Conservation (phyloP, 176 grass and related monocot species). For the Miscanthus lutarioriparius region DNA sequence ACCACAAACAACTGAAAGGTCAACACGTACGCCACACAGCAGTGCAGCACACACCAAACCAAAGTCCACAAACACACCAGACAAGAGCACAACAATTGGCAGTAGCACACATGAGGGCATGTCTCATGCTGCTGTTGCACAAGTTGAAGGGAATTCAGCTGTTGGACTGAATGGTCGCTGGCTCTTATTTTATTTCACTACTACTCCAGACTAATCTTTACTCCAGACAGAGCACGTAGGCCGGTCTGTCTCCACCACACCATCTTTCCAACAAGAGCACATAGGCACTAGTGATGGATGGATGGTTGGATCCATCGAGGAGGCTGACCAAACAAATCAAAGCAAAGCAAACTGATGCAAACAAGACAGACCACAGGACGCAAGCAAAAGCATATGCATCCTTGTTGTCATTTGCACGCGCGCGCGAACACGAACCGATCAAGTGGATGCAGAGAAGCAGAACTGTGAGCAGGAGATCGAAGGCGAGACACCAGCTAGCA, state of each 20-base stretch:
- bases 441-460: background rate
- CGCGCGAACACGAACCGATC: background rate
- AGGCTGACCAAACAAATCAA: background rate
- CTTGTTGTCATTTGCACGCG: background rate
- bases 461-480: background rate
- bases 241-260: no score
- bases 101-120: background rate
- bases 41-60: background rate
- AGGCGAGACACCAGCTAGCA: background rate
- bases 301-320: no score
- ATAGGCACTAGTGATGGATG: background rate
- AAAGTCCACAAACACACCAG: background rate
- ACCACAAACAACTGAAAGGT: background rate
- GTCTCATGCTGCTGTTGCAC: background rate
- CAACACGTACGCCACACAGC: background rate
- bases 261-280: background rate
- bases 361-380: background rate
- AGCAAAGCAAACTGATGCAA: background rate
- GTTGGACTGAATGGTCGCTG: background rate
- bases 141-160: background rate
- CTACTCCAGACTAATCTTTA: no score
- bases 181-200: background rate
- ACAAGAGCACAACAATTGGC: background rate
- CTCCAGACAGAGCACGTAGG: no score
- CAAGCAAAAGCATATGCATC: background rate